Evolutionary conservation across 768 basidiomycete species (phyloP).

Genomic region (Lentinula aciculospora): DNA sequence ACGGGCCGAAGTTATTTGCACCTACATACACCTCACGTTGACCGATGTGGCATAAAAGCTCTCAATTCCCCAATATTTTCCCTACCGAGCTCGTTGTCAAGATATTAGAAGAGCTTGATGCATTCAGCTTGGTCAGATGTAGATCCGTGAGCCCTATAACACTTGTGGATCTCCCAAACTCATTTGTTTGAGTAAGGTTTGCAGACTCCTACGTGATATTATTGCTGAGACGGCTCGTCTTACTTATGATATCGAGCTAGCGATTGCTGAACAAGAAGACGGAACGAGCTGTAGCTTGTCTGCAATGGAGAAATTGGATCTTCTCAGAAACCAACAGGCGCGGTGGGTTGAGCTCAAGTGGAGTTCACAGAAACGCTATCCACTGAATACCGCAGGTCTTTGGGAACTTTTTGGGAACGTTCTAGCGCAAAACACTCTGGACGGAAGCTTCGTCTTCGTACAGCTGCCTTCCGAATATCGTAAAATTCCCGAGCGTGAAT

Average conservation of each 20-base stretch:
- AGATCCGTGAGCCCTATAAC: neutral
- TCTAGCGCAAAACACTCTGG: slow-evolving; percentile 34
- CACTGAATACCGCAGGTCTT: slow-evolving; percentile 36
- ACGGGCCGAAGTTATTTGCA: neutral
- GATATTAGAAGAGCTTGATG: neutral
- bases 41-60: neutral
- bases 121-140: neutral
- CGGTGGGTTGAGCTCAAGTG: slow-evolving; percentile 36
- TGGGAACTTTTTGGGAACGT: slow-evolving; percentile 61
- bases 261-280: slow-evolving; percentile 34
- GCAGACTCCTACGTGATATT: neutral
- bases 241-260: slow-evolving; percentile 41
- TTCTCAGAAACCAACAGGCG: slow-evolving; percentile 30
- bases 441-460: slow-evolving; percentile 31
- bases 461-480: slow-evolving; percentile 45
- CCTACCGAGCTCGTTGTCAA: neutral
- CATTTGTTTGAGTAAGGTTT: neutral
- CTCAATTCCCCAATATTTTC: neutral
- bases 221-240: slow-evolving; percentile 25
- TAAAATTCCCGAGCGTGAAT: slow-evolving; percentile 37
- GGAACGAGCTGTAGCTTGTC: slow-evolving; percentile 23
- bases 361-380: slow-evolving; percentile 24
- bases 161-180: neutral
- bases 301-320: slow-evolving; percentile 27
- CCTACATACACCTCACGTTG: no score